Evolutionary conservation across 805 yeast genomes (phyloP), one percentile per base, ranked within the genome.

Genomic region (Schwanniomyces sp.): DNA sequence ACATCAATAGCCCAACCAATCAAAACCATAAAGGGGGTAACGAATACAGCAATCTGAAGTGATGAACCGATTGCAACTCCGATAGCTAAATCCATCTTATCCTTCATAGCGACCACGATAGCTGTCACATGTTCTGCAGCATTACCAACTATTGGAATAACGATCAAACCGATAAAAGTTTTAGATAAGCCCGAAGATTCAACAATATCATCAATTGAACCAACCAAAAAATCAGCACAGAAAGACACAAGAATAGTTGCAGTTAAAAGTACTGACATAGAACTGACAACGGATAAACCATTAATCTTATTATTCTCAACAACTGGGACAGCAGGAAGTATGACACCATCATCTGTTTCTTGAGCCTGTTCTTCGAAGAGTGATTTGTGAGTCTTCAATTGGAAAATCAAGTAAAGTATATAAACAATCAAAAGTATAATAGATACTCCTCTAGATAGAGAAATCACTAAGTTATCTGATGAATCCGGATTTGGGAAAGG

Each of bases 51-150:
- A 59, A 94, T 91, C 69, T 94, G 99, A 67, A 94, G 80, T 3
- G 97, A 90, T 0, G 96, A 88, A 17, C 99, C 99, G 50, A 94
- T 85, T 2, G 99, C 98, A 41, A 94, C 98, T 49, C 97, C 96
- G 56, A 94, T 80, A 11, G 99, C 97, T 50, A 94, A 79, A 66
- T 94, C 98, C 97, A 94, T 94, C 71, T 94, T 94, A 69, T 94
- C 89, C 70, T 91, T 91, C 79, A 84, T 82, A 18, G 99, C 98
- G 42, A 94, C 98, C 52, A 90, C 80, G 32, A 94, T 86, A 3
- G 98, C 96, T 16, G 99, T 94, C 44, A 90, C 98, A 67, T 94
- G 99, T 68, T 94, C 99, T 10, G 98, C 98, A 2, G 99, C 99
- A 61, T 94, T 94, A 47, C 98, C 99, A 25, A 94, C 98, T 52